Percentiles rank a stretch among this genome's conserved stretches.
Conservation (phyloP, 2,329 filamentous ascomycete species). For the Botrytis cinerea region DNA sequence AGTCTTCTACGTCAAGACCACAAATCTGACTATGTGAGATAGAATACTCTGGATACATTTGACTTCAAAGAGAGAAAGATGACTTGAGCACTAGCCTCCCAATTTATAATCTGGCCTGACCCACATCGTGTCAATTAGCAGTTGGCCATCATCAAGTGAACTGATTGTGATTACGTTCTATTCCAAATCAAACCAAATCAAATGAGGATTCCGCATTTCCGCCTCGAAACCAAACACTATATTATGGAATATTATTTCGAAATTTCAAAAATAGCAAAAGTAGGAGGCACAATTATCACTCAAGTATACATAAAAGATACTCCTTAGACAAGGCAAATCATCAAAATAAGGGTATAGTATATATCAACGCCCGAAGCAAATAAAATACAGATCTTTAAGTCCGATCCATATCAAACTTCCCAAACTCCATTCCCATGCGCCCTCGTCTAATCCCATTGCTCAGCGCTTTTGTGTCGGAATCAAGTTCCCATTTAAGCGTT, state of each 20-base stretch:
- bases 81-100: too few species aligned
- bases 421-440: not conserved
- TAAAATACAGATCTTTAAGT: not conserved
- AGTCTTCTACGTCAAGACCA: too few species aligned
- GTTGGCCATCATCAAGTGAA: not conserved
- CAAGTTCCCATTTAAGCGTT: not conserved
- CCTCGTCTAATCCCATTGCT: not conserved
- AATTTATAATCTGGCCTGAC: not conserved
- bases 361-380: not conserved
- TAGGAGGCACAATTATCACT: not conserved
- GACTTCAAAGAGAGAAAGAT: too few species aligned
- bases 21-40: too few species aligned
- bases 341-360: slow-evolving; percentile 9
- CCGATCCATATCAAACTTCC: not conserved
- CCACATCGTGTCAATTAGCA: not conserved
- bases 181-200: not conserved
- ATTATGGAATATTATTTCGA: not conserved
- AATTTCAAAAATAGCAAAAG: not conserved
- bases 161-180: too few species aligned
- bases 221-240: not conserved
- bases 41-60: too few species aligned
- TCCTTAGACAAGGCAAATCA: not conserved
- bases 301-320: not conserved
- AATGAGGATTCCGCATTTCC: not conserved
- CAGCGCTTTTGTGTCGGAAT: not conserved